These are phyloP conservation scores for Ramularia collo-cygni DNA, from an alignment of 2,329 filamentous ascomycete species.

Conservation along the genomic window DNA sequence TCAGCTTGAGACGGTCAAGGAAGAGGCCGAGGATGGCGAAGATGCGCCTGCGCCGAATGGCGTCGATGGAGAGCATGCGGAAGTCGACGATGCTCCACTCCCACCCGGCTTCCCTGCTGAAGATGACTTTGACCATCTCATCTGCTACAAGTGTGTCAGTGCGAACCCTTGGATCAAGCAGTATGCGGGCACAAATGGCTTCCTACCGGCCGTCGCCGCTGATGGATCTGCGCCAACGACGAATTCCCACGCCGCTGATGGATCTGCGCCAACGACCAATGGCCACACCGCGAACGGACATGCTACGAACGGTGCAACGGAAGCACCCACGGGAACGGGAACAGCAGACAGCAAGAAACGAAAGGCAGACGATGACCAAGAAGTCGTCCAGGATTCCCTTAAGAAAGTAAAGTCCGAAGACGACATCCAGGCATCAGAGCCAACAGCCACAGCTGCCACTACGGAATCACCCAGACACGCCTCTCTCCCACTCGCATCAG, in stretches of 20 bases:
- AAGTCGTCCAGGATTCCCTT: slow-evolving; percentile 17
- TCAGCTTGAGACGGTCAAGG: slow-evolving; percentile 22
- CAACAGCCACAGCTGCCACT: neutral
- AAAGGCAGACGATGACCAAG: slow-evolving; percentile 38
- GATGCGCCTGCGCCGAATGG: slow-evolving; percentile 19
- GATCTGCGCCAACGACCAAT: neutral
- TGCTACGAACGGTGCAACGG: neutral
- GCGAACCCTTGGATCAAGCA: slow-evolving; percentile 85
- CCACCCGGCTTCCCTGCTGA: slow-evolving; percentile 84
- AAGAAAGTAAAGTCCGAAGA: slow-evolving; percentile 24
- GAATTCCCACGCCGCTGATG: no score
- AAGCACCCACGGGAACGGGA: neutral
- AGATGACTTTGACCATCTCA: slow-evolving; percentile 79
- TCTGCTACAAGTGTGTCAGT: slow-evolving; percentile 91
- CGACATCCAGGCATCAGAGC: slow-evolving; percentile 3
- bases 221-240: slow-evolving; percentile 3
- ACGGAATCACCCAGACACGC: slow-evolving; percentile 19
- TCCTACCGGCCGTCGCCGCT: slow-evolving; percentile 63
- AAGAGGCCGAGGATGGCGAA: slow-evolving; percentile 29
- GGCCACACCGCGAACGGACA: slow-evolving; percentile 1
- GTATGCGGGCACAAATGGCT: slow-evolving; percentile 74
- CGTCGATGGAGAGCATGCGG: slow-evolving; percentile 46
- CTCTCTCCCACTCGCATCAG: slow-evolving; percentile 50
- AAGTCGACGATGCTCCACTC: slow-evolving; percentile 53
- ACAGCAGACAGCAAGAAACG: slow-evolving; percentile 32